phyloP scores from a whole-genome alignment of 75 land plant species.

The Cupressus sempervirens region DNA sequence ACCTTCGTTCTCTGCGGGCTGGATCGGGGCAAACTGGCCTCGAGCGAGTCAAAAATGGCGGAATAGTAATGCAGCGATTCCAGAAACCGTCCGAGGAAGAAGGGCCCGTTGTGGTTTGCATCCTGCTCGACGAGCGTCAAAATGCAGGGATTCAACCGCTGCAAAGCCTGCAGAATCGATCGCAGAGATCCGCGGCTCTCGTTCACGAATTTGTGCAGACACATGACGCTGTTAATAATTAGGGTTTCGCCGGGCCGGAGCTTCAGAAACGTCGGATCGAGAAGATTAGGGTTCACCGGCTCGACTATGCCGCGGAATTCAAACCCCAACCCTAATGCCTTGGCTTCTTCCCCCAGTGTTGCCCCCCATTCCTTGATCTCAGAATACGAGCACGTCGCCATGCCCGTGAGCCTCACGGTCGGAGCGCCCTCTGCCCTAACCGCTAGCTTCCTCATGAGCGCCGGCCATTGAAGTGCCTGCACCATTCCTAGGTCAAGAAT shows the following conservation, averaged over 20 bases:
- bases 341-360: constrained; percentile 20
- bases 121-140: constrained; percentile 59
- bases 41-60: constrained; percentile 54
- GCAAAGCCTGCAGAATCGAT: constrained; percentile 30
- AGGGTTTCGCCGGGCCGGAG: constrained; percentile 36
- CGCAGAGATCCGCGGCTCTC: constrained; percentile 45
- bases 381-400: background rate
- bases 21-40: constrained; percentile 30
- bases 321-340: constrained; percentile 14
- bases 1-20: constrained; percentile 37
- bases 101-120: constrained; percentile 58
- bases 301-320: constrained; percentile 25
- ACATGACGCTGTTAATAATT: constrained; percentile 33
- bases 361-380: constrained; percentile 16
- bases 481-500: constrained; percentile 51
- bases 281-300: constrained; percentile 8
- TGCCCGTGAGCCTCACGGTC: constrained; percentile 12
- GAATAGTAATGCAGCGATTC: constrained; percentile 59
- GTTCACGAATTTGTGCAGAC: constrained; percentile 39
- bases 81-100: constrained; percentile 50
- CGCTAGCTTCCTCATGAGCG: constrained; percentile 31
- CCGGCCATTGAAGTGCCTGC: constrained; percentile 41
- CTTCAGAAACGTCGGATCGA: constrained; percentile 15
- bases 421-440: constrained; percentile 28
- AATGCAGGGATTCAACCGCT: constrained; percentile 24